Conservation (phyloP, 805 yeast genomes). For the Lipomyces oligophaga region DNA sequence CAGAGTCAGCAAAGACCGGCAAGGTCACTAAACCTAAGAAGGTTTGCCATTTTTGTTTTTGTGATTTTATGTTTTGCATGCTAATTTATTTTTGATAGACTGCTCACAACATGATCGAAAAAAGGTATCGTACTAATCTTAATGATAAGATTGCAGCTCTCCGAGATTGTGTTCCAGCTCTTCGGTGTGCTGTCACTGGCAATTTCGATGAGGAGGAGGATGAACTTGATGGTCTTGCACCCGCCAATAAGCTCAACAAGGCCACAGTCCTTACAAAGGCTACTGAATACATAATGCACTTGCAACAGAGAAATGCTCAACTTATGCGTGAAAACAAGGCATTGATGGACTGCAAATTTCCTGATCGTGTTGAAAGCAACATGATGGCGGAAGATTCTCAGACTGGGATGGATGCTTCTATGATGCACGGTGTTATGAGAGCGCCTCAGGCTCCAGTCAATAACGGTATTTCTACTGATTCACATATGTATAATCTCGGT, state of each 20-base stretch:
- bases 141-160: constrained; percentile 65
- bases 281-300: constrained; percentile 71
- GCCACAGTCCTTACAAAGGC: constrained; percentile 75
- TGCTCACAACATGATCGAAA: constrained; percentile 76
- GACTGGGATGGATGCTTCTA: not conserved
- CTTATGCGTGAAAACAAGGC: constrained; percentile 51
- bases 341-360: constrained; percentile 37
- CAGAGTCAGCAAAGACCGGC: constrained; percentile 26
- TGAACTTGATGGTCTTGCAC: constrained; percentile 69
- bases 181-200: constrained; percentile 56
- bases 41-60: constrained; percentile 15
- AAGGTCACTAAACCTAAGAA: constrained; percentile 36
- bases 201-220: constrained; percentile 36
- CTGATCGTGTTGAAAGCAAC: constrained; percentile 5
- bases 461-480: not conserved
- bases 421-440: constrained; percentile 9
- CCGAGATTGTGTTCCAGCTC: constrained; percentile 73
- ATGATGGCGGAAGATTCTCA: constrained; percentile 3
- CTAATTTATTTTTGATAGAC: constrained; percentile 40
- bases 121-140: constrained; percentile 73
- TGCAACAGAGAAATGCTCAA: constrained; percentile 55
- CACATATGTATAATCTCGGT: constrained; percentile 7
- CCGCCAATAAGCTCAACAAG: constrained; percentile 71
- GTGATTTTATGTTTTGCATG: not conserved
- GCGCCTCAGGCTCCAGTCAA: not conserved